These are phyloP conservation scores for Hemileccinum impolitum DNA, from an alignment of 768 basidiomycete species.

Conservation along the genomic window DNA sequence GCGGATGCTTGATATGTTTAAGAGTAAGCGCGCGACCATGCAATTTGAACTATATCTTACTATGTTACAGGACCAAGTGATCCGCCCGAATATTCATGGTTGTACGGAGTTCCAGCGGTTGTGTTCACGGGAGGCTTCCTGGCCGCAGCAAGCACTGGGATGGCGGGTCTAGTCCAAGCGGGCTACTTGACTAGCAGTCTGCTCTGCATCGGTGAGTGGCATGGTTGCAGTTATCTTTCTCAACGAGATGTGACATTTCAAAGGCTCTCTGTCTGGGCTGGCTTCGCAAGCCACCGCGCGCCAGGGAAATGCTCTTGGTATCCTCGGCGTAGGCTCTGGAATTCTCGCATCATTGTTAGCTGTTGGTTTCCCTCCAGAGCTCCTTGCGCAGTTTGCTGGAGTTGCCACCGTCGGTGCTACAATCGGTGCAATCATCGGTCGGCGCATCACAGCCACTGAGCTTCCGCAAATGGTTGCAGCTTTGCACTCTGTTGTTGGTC, in stretches of 20 bases:
- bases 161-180: slow-evolving; percentile 83
- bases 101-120: slow-evolving; percentile 75
- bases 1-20: slow-evolving; percentile 93
- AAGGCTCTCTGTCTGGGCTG: slow-evolving; percentile 77
- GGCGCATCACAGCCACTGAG: slow-evolving; percentile 84
- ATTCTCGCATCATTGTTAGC: slow-evolving; percentile 78
- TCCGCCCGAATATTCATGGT: slow-evolving; percentile 84
- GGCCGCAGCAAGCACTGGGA: slow-evolving; percentile 77
- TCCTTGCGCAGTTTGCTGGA: slow-evolving; percentile 74
- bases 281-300: slow-evolving; percentile 79
- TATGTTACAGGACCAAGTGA: slow-evolving; percentile 61
- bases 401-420: slow-evolving; percentile 73
- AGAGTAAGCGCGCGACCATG: slow-evolving; percentile 45
- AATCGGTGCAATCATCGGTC: slow-evolving; percentile 69
- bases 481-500: slow-evolving; percentile 84
- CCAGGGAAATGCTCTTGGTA: slow-evolving; percentile 85
- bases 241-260: neutral
- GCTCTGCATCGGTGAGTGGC: slow-evolving; percentile 69
- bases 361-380: slow-evolving; percentile 75
- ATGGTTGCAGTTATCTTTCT: neutral
- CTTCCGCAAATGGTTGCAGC: slow-evolving; percentile 82
- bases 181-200: slow-evolving; percentile 83
- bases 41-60: slow-evolving; percentile 1
- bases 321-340: slow-evolving; percentile 80
- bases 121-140: slow-evolving; percentile 84